Conservation (phyloP, 768 basidiomycete species). For the Kwoniella sp. region DNA sequence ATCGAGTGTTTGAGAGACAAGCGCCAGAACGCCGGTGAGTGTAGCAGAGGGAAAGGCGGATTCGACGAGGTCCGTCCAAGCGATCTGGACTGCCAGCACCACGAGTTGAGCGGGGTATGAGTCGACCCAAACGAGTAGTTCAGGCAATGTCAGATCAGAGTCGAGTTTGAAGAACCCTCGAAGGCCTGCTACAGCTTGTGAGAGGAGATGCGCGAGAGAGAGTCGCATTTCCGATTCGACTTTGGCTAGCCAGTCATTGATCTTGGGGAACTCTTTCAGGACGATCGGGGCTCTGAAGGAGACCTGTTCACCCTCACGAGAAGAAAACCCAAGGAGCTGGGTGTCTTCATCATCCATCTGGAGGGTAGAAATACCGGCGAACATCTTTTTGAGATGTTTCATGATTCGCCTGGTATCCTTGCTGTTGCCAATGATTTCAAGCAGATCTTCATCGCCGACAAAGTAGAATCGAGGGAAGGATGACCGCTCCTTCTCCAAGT, state of each 20-base stretch:
- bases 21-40: conserved; percentile 71
- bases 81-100: conserved; percentile 90
- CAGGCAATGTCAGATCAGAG: conserved; percentile 63
- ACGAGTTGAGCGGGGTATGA: conserved; percentile 94
- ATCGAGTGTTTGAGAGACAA: conserved; percentile 80
- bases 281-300: conserved; percentile 77
- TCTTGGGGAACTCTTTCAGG: conserved; percentile 91
- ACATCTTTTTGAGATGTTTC: conserved; percentile 99
- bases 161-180: conserved; percentile 75
- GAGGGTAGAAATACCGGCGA: conserved; percentile 92
- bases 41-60: conserved; percentile 52
- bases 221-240: conserved; percentile 90
- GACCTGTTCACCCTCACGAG: conserved; percentile 93
- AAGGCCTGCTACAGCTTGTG: conserved; percentile 77
- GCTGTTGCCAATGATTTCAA: conserved; percentile 99
- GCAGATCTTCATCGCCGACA: conserved; percentile 95
- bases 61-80: conserved; percentile 89
- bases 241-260: conserved; percentile 96
- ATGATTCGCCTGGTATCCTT: conserved; percentile 96
- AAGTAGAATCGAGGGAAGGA: conserved; percentile 99
- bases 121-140: conserved; percentile 87
- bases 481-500: conserved; percentile 93
- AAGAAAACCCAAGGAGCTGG: conserved; percentile 88
- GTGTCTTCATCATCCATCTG: conserved; percentile 74
- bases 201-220: conserved; percentile 80